Evolutionary conservation across 2,329 filamentous ascomycete genomes (phyloP).

Genomic region (Fusarium sp.): DNA sequence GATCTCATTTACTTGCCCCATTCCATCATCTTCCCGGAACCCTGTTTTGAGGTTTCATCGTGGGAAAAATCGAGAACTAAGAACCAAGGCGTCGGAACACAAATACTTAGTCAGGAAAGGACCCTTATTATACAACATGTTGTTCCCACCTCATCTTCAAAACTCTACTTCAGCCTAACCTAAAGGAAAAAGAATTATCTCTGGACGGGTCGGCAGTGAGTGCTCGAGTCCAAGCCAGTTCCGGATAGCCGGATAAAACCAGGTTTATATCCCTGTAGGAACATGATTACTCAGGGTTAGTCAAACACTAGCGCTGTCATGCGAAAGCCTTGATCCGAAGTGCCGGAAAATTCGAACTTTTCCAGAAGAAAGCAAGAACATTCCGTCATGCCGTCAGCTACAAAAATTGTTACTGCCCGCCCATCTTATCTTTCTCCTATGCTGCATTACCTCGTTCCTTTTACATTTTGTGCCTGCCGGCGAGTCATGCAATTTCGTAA

Average conservation of each 20-base stretch:
- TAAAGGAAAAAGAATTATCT: not conserved
- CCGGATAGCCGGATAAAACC: not conserved
- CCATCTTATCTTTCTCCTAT: not conserved
- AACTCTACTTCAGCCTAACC: not conserved
- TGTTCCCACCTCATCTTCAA: not conserved
- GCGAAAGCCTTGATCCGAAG: not conserved
- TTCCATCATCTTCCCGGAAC: not conserved
- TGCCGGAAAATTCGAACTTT: not conserved
- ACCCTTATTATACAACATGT: not conserved
- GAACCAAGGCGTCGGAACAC: not conserved
- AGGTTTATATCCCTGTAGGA: not conserved
- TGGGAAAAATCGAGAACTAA: not conserved
- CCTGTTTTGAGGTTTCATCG: not conserved
- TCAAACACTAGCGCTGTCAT: not conserved
- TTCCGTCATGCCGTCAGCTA: not conserved
- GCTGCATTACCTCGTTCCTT: not conserved
- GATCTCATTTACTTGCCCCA: not conserved
- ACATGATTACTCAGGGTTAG: not conserved
- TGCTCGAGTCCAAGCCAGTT: not conserved
- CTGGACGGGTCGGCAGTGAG: not conserved
- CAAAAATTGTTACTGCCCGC: not conserved
- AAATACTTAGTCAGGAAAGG: not conserved
- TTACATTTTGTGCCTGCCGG: not conserved
- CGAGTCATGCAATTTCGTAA: not conserved
- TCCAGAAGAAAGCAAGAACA: not conserved